These are phyloP conservation scores for Torulaspora pretoriensis DNA, from an alignment of 1,139 yeast species.

Conservation along the genomic window DNA sequence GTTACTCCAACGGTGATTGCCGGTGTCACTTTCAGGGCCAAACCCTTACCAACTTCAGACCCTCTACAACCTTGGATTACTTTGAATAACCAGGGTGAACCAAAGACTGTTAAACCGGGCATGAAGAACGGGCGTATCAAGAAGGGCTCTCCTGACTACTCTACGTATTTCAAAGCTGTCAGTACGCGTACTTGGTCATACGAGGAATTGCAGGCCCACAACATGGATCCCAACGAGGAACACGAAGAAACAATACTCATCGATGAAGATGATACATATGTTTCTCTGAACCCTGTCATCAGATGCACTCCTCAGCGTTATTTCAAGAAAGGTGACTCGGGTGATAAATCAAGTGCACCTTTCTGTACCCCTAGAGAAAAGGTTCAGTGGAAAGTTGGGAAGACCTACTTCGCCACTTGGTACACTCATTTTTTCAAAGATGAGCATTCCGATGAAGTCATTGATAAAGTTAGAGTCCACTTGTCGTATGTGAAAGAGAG, in stretches of 20 bases:
- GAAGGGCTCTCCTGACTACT: constrained; percentile 65
- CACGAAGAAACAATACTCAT: constrained; percentile 51
- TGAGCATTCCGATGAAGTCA: constrained; percentile 39
- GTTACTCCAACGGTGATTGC: constrained; percentile 79
- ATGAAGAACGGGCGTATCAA: constrained; percentile 65
- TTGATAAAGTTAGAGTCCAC: constrained; percentile 60
- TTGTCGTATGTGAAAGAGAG: constrained; percentile 60
- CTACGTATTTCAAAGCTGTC: constrained; percentile 71
- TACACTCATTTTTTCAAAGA: constrained; percentile 56
- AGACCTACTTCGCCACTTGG: constrained; percentile 78
- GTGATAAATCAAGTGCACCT: constrained; percentile 58
- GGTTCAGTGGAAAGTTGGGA: constrained; percentile 49
- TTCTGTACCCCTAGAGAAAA: constrained; percentile 77
- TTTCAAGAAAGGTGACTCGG: constrained; percentile 58
- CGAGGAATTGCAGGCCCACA: constrained; percentile 64
- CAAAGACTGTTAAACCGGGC: constrained; percentile 73
- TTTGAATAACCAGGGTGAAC: constrained; percentile 70
- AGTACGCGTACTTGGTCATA: constrained; percentile 53
- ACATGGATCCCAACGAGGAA: constrained; percentile 56
- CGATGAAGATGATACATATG: constrained; percentile 68
- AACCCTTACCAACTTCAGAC: constrained; percentile 57
- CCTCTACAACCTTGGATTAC: constrained; percentile 81
- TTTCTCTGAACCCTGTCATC: constrained; percentile 66
- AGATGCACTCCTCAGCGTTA: constrained; percentile 82
- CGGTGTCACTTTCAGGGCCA: constrained; percentile 74